Evolutionary conservation across 805 yeast genomes (phyloP), one percentile per base, ranked within the genome.

Genomic region (Pichia kluyveri): DNA sequence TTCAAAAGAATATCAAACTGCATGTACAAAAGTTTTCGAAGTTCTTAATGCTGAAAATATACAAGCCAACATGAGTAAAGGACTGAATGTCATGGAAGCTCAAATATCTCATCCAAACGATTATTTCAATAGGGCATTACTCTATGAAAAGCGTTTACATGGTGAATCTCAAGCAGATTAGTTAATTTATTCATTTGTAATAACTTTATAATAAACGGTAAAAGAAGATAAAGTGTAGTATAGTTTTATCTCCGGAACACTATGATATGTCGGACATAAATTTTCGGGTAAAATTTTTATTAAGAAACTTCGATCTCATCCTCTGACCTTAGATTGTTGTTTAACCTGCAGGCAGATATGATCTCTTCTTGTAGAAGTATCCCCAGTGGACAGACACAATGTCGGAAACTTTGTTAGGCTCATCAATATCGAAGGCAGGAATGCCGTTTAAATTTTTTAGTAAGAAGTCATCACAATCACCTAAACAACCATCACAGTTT

Each of bases 11-110:
- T 90, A 78, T 61, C 88, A 91, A 26, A 73, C 80, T 38, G 97
- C 98, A 0, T 90, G 96, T 62, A 83, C 97, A 0, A 76, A 86
- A 59, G 96, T 87, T 4, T 86, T 87, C 65, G 97, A 90, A 59
- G 64, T 78, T 17, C 76, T 87, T 31, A 83, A 80, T 56, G 70
- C 70, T 47, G 71, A 60, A 42, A 65, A 72, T 51, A 64, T 73
- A 45, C 56, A 70, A 27, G 55, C 60, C 39, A 60, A 66, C 43
- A 56, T 61, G 45, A 63, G 68, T 51, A 54, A 59, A 41, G 79
- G 75, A 50, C 63, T 66, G 17, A 68, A 62, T 40, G 63, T 66
- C 27, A 83, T 79, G 49, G 81, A 77, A 51, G 71, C 78, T 42
- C 78, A 79, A 54, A 84, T 91, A 48, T 77, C 77, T 17, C 96